A percentile compares a stretch with the other conserved stretches of the same genome.
phyloP scores from a whole-genome alignment of 306 rosid genomes.

The Trifolium dubium region DNA sequence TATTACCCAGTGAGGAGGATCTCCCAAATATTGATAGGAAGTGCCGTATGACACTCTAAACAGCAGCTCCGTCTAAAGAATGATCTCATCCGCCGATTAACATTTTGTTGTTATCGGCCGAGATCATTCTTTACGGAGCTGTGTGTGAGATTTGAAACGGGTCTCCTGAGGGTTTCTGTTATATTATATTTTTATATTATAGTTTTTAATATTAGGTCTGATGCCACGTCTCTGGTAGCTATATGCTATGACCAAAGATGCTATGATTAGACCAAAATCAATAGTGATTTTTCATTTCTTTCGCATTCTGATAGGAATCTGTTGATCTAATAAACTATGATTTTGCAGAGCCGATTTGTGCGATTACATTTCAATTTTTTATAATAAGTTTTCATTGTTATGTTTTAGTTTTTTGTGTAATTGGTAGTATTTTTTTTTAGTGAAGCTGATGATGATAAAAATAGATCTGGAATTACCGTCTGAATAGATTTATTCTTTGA shows the following conservation, averaged over 20 bases:
- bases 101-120: conserved; percentile 27
- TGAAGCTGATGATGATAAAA: background rate
- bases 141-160: conserved; percentile 81
- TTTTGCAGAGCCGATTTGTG: background rate
- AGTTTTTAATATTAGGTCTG: conserved; percentile 38
- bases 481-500: conserved; percentile 8
- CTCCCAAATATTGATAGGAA: conserved; percentile 83
- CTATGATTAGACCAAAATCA: conserved; percentile 75
- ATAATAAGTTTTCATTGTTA: background rate
- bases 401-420: background rate
- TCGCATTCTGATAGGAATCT: conserved; percentile 85
- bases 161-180: conserved; percentile 69
- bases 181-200: too few relatives aligned
- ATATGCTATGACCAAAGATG: conserved; percentile 66
- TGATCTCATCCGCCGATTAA: conserved; percentile 48
- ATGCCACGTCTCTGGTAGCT: conserved; percentile 86
- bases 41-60: conserved; percentile 95
- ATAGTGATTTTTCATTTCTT: conserved; percentile 31
- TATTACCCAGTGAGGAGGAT: conserved; percentile 65
- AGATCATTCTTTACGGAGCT: conserved; percentile 31
- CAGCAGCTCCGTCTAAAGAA: conserved; percentile 43
- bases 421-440: background rate
- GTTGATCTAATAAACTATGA: background rate
- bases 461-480: conserved; percentile 2
- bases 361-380: background rate